Evolutionary conservation across 192 early-diverging fungal genomes (phyloP), one percentile per base, ranked within the genome.

Genomic region (Podila horticola): DNA sequence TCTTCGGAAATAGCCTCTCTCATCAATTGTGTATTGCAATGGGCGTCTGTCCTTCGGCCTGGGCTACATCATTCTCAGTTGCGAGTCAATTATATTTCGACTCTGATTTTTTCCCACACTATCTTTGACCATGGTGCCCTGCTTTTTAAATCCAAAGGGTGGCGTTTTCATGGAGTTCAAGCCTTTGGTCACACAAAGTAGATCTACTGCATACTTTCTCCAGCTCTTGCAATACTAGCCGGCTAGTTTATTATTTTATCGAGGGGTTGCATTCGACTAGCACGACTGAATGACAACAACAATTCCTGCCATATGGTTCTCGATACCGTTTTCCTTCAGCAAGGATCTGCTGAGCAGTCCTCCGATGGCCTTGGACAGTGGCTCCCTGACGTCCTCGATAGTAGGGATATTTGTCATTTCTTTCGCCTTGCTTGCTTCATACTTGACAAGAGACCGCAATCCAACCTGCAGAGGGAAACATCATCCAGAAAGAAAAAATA

Each of bases 211-310:
- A 36, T 8, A 3, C 41, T 45, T 17, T 45, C 41, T 12, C 15
- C 22, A 55, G 19, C 52, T 55, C 10, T 26, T 26, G 8, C 3
- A 24, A 24, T 7, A 24, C 7, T 26, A 6, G 51, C 51, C 1
- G 2, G 51, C 51, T 24, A 55, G 24, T 26, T 24, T 36, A 36
- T 36, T 26, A 22, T n/a, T 52, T 52, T 26, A 22, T 19, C 12
- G 20, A 55, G 52, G 9, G 12, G 52, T 45, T 45, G 41, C 41
- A 2, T 15, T 24, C 52, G 8, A 1, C 52, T 58, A 81, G 57
- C 77, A 73, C 22, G 51, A 60, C 34, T 81, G 71, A 26, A 81
- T 81, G 17, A 81, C 62, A 9, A 55, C 71, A 3, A 81, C 57
- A 59, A 81, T 45, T 10, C 77, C 77, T 4, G 60, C 26, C 3